Base-by-base conservation (phyloP, 1,284 basidiomycete species). In the Rhodotorula sp. region DNA sequence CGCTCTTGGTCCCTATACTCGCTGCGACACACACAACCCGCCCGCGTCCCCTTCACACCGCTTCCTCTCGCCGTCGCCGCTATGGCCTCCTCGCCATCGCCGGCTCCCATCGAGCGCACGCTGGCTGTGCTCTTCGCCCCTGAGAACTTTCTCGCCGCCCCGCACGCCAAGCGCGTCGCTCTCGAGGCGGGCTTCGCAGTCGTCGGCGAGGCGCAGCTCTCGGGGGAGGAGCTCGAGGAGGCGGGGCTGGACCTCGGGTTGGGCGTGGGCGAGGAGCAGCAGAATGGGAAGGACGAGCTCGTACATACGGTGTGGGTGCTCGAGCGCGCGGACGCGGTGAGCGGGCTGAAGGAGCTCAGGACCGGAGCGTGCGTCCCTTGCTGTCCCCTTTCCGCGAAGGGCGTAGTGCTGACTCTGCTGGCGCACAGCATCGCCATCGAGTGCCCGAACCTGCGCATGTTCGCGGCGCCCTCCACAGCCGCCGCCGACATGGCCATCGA, bases 141-240 rank as follows among this genome's bases (percentile, higher is more conserved):
- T 0, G 51, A 66, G 21, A 36, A 34, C n/a, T 39, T 27, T 8
- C 27, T 48, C 32, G 44, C 21, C 15, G 39, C 55, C 25, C 19
- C 44, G 10, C 53, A 57, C 2, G 36, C 65, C 2, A 54, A 46
- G 19, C 25, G 25, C 0, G 27, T 39, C 29, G 32, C 71, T 17
- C 12, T 34, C 22, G n/a, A 62, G 1, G 59, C 59, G 12, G 69
- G 69, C 1, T 68, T 71, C 66, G 17, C 0, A 0, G 34, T 70
- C 25, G 12, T 63, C 21, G 44, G 41, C 21, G 56, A 63, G 36
- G 64, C 41, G 6, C 15, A 34, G 0, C 34, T 66, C 5, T 21
- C 44, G 9, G 63, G 64, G 2, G 69, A 74, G 56, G 63, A 71
- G 37, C 61, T 74, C 37, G 69, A 65, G 21, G 72, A 74, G 22